Evolutionary conservation across 768 basidiomycete genomes (phyloP).

Genomic region (Scleroderma citrinum): DNA sequence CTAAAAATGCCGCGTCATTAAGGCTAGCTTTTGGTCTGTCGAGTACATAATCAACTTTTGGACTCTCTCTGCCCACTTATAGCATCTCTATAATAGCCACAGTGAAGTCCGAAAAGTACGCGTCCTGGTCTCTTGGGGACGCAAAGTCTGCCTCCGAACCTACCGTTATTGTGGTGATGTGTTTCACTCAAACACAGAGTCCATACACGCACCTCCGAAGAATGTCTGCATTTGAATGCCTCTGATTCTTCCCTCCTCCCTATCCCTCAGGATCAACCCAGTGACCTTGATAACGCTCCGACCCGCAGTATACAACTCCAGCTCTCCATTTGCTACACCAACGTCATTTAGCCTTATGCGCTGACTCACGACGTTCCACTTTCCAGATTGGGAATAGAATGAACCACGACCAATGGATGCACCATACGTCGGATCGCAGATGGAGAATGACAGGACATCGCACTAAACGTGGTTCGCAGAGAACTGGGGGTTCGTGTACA

Average conservation of each 20-base stretch:
- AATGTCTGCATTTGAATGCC: slow-evolving; percentile 75
- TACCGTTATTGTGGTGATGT: slow-evolving; percentile 13
- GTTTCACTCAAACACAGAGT: slow-evolving; percentile 24
- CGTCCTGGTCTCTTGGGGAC: slow-evolving; percentile 53
- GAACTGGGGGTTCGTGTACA: slow-evolving; percentile 21
- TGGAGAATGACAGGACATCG: slow-evolving; percentile 41
- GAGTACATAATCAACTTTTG: no score
- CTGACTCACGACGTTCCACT: slow-evolving; percentile 64
- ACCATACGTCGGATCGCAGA: slow-evolving; percentile 54
- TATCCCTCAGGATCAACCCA: slow-evolving; percentile 48
- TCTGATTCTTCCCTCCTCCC: slow-evolving; percentile 44
- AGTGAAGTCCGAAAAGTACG: slow-evolving; percentile 68
- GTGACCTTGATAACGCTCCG: slow-evolving; percentile 53
- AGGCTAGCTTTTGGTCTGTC: no score
- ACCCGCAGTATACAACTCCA: slow-evolving; percentile 63
- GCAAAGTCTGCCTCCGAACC: slow-evolving; percentile 47
- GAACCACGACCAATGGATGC: slow-evolving; percentile 65
- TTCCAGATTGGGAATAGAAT: slow-evolving; percentile 56
- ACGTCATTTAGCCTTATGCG: slow-evolving; percentile 71
- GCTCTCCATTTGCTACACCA: slow-evolving; percentile 60
- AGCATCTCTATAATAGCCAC: slow-evolving; percentile 47
- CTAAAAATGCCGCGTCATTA: no score
- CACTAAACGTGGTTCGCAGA: slow-evolving; percentile 45
- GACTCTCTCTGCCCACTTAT: no score
- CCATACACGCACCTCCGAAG: slow-evolving; percentile 52